phyloP scores from a whole-genome alignment of 2,329 filamentous ascomycete genomes.

The Ampelomyces quisqualis region DNA sequence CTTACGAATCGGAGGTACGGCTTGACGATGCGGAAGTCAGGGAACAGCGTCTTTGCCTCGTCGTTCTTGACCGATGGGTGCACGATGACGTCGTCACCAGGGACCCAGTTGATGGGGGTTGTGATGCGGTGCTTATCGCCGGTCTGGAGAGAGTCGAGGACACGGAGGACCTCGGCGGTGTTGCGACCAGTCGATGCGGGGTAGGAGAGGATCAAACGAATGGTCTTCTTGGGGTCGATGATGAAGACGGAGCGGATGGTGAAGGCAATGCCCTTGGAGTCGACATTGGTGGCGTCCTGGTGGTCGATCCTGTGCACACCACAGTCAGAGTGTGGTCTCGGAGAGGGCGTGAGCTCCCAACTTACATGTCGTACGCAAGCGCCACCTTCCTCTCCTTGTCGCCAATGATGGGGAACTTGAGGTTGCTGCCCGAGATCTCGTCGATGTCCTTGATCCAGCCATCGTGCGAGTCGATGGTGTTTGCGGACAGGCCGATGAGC shows the following conservation, averaged over 20 bases:
- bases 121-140: slow-evolving; percentile 62
- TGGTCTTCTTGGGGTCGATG: slow-evolving; percentile 66
- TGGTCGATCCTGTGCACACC: slow-evolving; percentile 49
- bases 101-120: slow-evolving; percentile 64
- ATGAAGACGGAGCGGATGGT: slow-evolving; percentile 66
- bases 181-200: slow-evolving; percentile 62
- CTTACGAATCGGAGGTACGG: slow-evolving; percentile 57
- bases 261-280: slow-evolving; percentile 59
- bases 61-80: slow-evolving; percentile 60
- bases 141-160: slow-evolving; percentile 55
- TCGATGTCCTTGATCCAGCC: slow-evolving; percentile 57
- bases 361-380: slow-evolving; percentile 54
- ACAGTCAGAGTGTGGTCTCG: slow-evolving; percentile 19
- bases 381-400: slow-evolving; percentile 57
- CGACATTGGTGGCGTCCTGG: slow-evolving; percentile 60
- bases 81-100: slow-evolving; percentile 62
- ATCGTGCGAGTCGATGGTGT: slow-evolving; percentile 53
- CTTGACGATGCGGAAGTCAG: slow-evolving; percentile 62
- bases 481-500: slow-evolving; percentile 59
- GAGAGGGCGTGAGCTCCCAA: slow-evolving; percentile 4
- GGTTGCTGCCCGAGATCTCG: slow-evolving; percentile 51
- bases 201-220: slow-evolving; percentile 63
- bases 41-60: slow-evolving; percentile 60
- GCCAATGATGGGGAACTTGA: slow-evolving; percentile 56
- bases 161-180: slow-evolving; percentile 55